Evolutionary conservation across 2,329 filamentous ascomycete species (phyloP).

Genomic region (Leptographium wingfieldii): DNA sequence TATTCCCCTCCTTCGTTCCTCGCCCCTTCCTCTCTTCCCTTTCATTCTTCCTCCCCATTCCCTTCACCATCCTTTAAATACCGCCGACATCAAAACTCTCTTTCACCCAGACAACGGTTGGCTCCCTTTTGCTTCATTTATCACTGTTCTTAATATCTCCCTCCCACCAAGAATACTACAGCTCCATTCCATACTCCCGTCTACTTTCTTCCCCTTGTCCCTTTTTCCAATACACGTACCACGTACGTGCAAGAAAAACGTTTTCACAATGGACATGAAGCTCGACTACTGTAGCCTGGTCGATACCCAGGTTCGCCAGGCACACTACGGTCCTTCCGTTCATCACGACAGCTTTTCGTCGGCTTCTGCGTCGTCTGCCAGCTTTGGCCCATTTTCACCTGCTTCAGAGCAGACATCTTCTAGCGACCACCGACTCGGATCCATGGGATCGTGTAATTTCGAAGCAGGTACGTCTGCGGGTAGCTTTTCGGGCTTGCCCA

Average conservation of each 20-base stretch:
- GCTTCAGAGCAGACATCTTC: conserved; percentile 30
- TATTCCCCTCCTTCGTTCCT: not conserved
- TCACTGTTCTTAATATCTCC: not conserved
- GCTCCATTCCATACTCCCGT: no score
- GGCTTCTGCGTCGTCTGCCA: conserved; percentile 20
- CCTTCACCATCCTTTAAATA: not conserved
- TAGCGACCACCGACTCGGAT: conserved; percentile 16
- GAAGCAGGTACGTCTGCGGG: not conserved
- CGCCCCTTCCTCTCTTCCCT: not conserved
- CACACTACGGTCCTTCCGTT: not conserved
- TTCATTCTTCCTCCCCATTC: not conserved
- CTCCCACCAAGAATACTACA: no score
- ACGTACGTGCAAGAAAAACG: no score
- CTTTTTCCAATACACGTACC: not conserved
- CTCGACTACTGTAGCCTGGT: not conserved
- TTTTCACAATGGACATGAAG: not conserved
- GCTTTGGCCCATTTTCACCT: conserved; percentile 32
- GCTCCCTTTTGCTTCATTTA: not conserved
- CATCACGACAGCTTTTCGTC: conserved; percentile 25
- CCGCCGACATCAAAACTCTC: not conserved
- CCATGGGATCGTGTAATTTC: conserved; percentile 24
- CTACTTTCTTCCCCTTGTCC: not conserved
- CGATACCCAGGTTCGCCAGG: not conserved
- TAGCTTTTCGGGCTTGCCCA: conserved; percentile 17
- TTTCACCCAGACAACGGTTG: not conserved